Conservation (phyloP, 176 grass and related monocot genomes). For the Aegilops sharonensis region DNA sequence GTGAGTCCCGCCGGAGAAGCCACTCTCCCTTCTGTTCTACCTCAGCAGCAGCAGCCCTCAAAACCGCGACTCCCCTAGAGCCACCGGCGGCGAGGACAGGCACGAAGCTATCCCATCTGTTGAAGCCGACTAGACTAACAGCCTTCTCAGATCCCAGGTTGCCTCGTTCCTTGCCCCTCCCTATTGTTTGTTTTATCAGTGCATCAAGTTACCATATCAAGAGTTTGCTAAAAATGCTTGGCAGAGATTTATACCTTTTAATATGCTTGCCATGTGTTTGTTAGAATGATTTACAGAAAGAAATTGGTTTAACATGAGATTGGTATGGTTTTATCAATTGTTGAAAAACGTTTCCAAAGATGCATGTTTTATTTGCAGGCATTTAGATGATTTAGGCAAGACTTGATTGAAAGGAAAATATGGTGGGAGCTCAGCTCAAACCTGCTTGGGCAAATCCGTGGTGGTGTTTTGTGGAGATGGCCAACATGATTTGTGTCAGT, state of each 20-base stretch:
- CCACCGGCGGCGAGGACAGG: too few species aligned
- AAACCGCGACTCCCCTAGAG: too few species aligned
- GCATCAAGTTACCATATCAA: neutral
- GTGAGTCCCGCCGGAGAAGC: too few species aligned
- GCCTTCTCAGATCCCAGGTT: too few species aligned
- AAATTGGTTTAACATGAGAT: neutral
- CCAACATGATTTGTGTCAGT: neutral
- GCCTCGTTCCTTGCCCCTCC: too few species aligned
- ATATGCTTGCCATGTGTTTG: neutral
- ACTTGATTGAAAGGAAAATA: neutral
- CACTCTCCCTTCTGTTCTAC: too few species aligned
- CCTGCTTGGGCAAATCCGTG: neutral
- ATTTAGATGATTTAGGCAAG: neutral
- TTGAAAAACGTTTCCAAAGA: neutral
- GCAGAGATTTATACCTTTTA: neutral
- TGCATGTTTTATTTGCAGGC: neutral
- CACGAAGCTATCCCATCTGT: too few species aligned
- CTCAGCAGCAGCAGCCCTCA: too few species aligned
- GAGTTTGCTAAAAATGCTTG: neutral
- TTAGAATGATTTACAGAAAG: neutral
- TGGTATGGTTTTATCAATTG: neutral
- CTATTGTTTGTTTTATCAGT: neutral
- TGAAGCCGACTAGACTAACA: too few species aligned
- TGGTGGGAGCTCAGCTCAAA: neutral
- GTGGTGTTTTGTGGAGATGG: neutral